phyloP scores from a whole-genome alignment of 2,329 filamentous ascomycete species.

The Cladosporium sp. region DNA sequence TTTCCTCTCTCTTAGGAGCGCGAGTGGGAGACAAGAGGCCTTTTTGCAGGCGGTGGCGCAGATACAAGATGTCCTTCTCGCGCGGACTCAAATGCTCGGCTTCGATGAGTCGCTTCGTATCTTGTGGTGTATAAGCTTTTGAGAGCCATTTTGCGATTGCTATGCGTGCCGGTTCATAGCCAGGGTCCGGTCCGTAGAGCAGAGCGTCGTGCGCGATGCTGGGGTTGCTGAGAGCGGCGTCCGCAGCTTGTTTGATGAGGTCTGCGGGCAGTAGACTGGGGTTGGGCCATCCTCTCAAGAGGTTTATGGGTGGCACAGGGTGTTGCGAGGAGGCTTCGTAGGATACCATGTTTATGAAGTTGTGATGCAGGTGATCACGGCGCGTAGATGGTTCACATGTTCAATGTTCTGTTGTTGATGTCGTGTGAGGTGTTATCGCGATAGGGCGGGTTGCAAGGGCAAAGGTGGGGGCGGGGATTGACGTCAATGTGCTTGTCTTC shows the following conservation, averaged over 20 bases:
- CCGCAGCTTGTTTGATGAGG: conserved; percentile 57
- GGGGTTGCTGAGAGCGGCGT: conserved; percentile 57
- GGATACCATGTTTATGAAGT: no score
- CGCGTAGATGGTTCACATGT: no score
- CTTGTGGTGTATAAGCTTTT: conserved; percentile 53
- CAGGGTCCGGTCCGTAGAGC: conserved; percentile 73
- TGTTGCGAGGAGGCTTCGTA: neutral
- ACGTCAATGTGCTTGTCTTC: no score
- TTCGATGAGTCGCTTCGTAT: conserved; percentile 39
- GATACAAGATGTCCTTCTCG: conserved; percentile 72
- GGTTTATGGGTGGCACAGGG: conserved; percentile 48
- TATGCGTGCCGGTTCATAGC: conserved; percentile 64
- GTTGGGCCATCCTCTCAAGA: conserved; percentile 65
- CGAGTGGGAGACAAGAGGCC: conserved; percentile 81
- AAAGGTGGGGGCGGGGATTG: no score
- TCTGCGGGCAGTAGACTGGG: conserved; percentile 60
- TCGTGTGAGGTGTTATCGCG: no score
- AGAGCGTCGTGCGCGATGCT: conserved; percentile 59
- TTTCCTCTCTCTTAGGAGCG: conserved; percentile 77
- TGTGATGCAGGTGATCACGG: no score
- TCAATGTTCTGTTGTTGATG: no score
- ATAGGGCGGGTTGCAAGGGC: no score
- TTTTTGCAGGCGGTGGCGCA: conserved; percentile 91
- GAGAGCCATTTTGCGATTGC: conserved; percentile 67
- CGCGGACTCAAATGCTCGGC: conserved; percentile 53